A percentile compares a stretch with the other conserved stretches of the same genome.
Evolutionary conservation across 192 early-diverging fungal species (phyloP).

Genomic region (Rhizophagus clarus): DNA sequence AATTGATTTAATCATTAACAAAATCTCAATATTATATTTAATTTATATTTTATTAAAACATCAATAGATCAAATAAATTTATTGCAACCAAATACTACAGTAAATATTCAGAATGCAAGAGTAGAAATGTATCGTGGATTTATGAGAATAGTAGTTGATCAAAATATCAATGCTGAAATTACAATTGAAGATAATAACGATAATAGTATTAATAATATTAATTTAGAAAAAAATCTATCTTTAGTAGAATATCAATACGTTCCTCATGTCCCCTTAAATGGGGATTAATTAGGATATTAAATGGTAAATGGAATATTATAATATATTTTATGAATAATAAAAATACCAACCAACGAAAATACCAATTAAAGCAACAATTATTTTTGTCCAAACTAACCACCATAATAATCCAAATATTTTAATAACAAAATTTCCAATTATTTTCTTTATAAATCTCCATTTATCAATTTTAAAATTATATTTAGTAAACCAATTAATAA

Average conservation of each 20-base stretch:
- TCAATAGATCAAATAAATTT: conserved; percentile 20
- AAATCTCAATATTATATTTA: too few relatives aligned
- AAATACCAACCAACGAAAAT: background rate
- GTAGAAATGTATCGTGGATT: conserved; percentile 35
- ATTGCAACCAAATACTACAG: background rate
- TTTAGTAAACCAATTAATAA: background rate
- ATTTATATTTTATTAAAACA: background rate
- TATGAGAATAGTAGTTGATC: conserved; percentile 31
- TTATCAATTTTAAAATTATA: conserved; percentile 16
- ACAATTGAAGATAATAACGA: background rate
- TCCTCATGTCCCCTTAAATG: background rate
- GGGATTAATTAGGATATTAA: background rate
- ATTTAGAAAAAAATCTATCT: background rate
- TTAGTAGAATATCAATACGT: background rate
- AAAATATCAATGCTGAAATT: conserved; percentile 17
- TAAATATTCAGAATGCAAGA: conserved; percentile 21
- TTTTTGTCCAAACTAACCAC: conserved; percentile 23
- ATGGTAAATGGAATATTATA: too few relatives aligned
- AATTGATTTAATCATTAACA: background rate
- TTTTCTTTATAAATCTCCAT: background rate
- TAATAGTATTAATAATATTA: background rate
- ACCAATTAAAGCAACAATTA: background rate
- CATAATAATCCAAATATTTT: conserved; percentile 9
- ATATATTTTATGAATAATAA: too few relatives aligned
- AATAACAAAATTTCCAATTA: background rate